Conservation (phyloP, 225 moss, liverwort and hornwort species). For the Physcomitrellopsis africana region DNA sequence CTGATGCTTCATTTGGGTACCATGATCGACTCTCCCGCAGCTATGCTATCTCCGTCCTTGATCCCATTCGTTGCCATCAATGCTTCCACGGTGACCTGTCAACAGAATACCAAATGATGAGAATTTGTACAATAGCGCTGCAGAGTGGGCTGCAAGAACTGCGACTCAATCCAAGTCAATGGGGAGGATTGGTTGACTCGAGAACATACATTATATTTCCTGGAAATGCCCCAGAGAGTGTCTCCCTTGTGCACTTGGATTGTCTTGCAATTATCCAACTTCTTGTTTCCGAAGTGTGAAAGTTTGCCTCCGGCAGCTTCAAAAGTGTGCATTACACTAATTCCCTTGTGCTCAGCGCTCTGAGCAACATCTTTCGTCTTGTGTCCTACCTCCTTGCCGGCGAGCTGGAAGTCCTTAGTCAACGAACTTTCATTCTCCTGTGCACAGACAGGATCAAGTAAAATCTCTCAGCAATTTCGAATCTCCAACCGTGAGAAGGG, state of each 20-base stretch:
- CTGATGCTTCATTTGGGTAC: conserved; percentile 41
- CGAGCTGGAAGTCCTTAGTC: conserved; percentile 31
- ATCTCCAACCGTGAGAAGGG: conserved; percentile 20
- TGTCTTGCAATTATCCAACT: conserved; percentile 30
- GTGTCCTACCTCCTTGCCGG: conserved; percentile 36
- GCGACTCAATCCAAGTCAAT: not conserved
- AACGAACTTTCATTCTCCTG: conserved; percentile 33
- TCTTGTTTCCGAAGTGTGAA: conserved; percentile 43
- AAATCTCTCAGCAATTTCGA: conserved; percentile 12
- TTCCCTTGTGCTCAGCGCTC: conserved; percentile 33
- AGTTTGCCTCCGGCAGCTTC: conserved; percentile 42
- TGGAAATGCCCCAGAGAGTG: conserved; percentile 58
- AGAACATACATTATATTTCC: conserved; percentile 41
- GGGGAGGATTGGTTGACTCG: not conserved
- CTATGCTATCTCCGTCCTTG: conserved; percentile 39
- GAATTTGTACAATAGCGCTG: not conserved
- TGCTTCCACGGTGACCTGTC: conserved; percentile 53
- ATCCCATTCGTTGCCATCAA: conserved; percentile 52
- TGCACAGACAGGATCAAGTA: conserved; percentile 2
- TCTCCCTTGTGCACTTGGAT: conserved; percentile 50
- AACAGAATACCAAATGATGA: conserved; percentile 7
- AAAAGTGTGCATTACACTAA: conserved; percentile 31
- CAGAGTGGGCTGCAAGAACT: not conserved
- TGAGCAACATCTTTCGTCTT: conserved; percentile 32
- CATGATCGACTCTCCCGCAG: conserved; percentile 49